Percentiles rank a stretch among this genome's conserved stretches.
These are phyloP conservation scores for Linderina pennispora DNA, from an alignment of 192 early-diverging fungal genomes.

Conservation along the genomic window DNA sequence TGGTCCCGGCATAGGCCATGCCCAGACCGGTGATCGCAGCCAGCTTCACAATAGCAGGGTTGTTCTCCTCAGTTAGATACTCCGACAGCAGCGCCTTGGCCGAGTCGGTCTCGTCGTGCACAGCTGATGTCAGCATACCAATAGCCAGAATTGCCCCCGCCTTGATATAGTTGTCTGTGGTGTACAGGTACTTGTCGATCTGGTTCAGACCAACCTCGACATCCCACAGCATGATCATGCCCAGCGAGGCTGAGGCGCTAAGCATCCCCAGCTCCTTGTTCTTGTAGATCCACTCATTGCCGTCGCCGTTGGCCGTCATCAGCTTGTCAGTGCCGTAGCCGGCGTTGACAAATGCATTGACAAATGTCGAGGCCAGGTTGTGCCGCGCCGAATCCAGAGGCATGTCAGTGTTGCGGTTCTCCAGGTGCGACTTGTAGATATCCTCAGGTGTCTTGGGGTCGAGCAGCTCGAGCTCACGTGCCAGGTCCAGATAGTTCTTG, in stretches of 20 bases:
- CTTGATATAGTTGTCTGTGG: conserved; percentile 72
- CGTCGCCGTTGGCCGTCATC: conserved; percentile 59
- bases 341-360: conserved; percentile 98
- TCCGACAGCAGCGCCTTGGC: conserved; percentile 86
- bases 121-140: conserved; percentile 85
- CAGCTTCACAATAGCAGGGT: conserved; percentile 53
- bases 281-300: conserved; percentile 90
- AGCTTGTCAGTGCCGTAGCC: conserved; percentile 95
- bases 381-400: conserved; percentile 91
- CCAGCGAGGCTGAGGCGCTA: conserved; percentile 91
- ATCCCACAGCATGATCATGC: conserved; percentile 92
- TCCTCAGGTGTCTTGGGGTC: conserved; percentile 96
- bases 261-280: conserved; percentile 98
- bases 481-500: conserved; percentile 83
- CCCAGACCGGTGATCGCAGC: conserved; percentile 88
- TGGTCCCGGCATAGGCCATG: conserved; percentile 90
- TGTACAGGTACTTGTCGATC: conserved; percentile 94
- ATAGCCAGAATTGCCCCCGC: conserved; percentile 92
- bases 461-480: conserved; percentile 87
- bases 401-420: conserved; percentile 68
- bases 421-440: conserved; percentile 96
- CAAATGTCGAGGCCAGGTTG: conserved; percentile 96
- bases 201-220: conserved; percentile 82
- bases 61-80: conserved; percentile 59
- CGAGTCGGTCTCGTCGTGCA: conserved; percentile 87